These are phyloP conservation scores for Camellia granthamiana DNA, from an alignment of 148 eudicot species.

Conservation along the genomic window DNA sequence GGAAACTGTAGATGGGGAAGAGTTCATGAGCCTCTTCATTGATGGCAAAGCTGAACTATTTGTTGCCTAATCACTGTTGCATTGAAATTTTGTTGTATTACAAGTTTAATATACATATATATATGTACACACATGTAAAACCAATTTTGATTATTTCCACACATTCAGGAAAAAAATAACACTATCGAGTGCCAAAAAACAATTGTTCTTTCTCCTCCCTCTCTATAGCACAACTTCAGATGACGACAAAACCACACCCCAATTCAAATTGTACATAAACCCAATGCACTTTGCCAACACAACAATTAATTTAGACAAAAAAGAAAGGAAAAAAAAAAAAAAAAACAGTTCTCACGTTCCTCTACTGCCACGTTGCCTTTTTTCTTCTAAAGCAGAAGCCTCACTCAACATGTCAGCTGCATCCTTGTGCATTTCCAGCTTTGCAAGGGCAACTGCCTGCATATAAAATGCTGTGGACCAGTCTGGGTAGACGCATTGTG, in stretches of 20 bases:
- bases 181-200: not conserved
- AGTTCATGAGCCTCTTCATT: conserved; percentile 99
- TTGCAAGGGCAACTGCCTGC: conserved; percentile 92
- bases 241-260: not conserved
- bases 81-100: conserved; percentile 6
- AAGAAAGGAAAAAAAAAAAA: not conserved
- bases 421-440: conserved; percentile 87
- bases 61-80: conserved; percentile 35
- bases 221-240: conserved; percentile 8
- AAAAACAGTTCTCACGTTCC: conserved; percentile 15
- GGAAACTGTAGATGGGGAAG: conserved; percentile 97
- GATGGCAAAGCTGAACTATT: conserved; percentile 96
- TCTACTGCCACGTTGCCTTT: conserved; percentile 38
- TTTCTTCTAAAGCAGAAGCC: conserved; percentile 77
- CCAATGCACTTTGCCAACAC: not conserved
- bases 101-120: not conserved
- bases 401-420: conserved; percentile 88
- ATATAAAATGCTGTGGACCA: conserved; percentile 94
- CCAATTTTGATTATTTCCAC: not conserved
- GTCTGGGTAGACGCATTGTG: conserved; percentile 79
- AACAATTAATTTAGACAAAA: not conserved
- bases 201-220: not conserved
- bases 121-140: conserved; percentile 6
- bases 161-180: not conserved
- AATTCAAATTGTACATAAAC: conserved; percentile 9